Percentiles rank a stretch among this genome's conserved stretches.
phyloP scores from a whole-genome alignment of 805 yeast species.

The Teunomyces barrocoloradensis region DNA sequence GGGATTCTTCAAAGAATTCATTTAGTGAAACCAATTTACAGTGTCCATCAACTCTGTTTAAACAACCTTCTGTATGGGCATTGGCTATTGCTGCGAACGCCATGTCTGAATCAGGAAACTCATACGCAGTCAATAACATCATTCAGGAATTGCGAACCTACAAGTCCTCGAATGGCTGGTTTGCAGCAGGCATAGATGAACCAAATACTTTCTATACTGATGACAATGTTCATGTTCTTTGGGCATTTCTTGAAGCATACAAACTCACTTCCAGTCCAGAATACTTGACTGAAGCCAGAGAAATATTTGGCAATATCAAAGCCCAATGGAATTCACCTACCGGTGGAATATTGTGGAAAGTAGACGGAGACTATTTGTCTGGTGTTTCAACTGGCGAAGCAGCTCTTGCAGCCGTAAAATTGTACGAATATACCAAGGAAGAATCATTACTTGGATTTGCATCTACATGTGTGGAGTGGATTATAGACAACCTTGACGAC shows the following conservation, averaged over 20 bases:
- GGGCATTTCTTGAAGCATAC: slow-evolving; percentile 13
- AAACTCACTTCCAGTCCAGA: slow-evolving; percentile 6
- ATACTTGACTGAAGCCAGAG: slow-evolving; percentile 7
- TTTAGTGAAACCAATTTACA: slow-evolving; percentile 7
- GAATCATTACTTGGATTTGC: slow-evolving; percentile 8
- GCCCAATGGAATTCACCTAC: slow-evolving; percentile 7
- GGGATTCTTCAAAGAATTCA: slow-evolving; percentile 12
- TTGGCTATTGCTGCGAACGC: slow-evolving; percentile 15
- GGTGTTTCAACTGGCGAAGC: slow-evolving; percentile 14
- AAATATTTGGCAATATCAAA: slow-evolving; percentile 8
- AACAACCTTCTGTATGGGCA: slow-evolving; percentile 12
- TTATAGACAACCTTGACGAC: slow-evolving; percentile 11
- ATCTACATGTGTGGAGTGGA: slow-evolving; percentile 9
- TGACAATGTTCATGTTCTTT: slow-evolving; percentile 14
- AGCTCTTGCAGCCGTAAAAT: slow-evolving; percentile 12
- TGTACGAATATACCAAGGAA: slow-evolving; percentile 8
- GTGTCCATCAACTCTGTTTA: slow-evolving; percentile 6
- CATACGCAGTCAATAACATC: slow-evolving; percentile 2
- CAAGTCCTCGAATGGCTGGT: slow-evolving; percentile 10
- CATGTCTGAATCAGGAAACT: slow-evolving; percentile 5
- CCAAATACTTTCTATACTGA: slow-evolving; percentile 13
- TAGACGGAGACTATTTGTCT: slow-evolving; percentile 11
- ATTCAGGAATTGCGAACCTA: slow-evolving; percentile 8
- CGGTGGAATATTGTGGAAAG: slow-evolving; percentile 13
- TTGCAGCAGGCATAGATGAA: slow-evolving; percentile 10